Evolutionary conservation across 2,329 filamentous ascomycete species (phyloP).

Genomic region (Monascus ruber): DNA sequence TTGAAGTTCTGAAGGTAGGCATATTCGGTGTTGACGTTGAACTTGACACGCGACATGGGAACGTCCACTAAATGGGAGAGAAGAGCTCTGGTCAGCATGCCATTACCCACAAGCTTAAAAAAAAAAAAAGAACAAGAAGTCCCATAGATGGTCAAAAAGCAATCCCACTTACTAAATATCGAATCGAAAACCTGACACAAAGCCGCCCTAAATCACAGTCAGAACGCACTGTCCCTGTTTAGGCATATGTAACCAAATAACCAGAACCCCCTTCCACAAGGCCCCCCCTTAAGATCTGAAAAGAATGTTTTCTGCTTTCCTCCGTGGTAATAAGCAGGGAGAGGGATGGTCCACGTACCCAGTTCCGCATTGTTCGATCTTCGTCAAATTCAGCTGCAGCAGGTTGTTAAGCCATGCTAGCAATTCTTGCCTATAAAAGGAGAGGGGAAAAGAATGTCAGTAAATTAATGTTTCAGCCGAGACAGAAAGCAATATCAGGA

Average conservation of each 20-base stretch:
- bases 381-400: constrained; percentile 93
- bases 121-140: background rate
- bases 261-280: background rate
- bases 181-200: constrained; percentile 97
- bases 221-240: background rate
- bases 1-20: constrained; percentile 99
- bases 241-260: background rate
- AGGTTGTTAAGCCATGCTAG: constrained; percentile 95
- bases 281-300: no score
- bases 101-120: background rate
- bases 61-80: constrained; percentile 54
- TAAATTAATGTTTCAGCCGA: constrained; percentile 3
- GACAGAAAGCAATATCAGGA: background rate
- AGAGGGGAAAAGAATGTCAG: constrained; percentile 7
- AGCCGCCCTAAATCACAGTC: constrained; percentile 55
- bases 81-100: constrained; percentile 1
- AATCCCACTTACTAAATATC: constrained; percentile 59
- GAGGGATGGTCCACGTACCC: constrained; percentile 52
- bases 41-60: constrained; percentile 92
- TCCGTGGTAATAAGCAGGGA: no score
- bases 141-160: background rate
- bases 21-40: constrained; percentile 96
- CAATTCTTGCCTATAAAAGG: constrained; percentile 71
- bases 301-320: no score
- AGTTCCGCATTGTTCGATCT: constrained; percentile 97